phyloP scores from a whole-genome alignment of 139 green algal species.

The Picochlorum sp. region DNA sequence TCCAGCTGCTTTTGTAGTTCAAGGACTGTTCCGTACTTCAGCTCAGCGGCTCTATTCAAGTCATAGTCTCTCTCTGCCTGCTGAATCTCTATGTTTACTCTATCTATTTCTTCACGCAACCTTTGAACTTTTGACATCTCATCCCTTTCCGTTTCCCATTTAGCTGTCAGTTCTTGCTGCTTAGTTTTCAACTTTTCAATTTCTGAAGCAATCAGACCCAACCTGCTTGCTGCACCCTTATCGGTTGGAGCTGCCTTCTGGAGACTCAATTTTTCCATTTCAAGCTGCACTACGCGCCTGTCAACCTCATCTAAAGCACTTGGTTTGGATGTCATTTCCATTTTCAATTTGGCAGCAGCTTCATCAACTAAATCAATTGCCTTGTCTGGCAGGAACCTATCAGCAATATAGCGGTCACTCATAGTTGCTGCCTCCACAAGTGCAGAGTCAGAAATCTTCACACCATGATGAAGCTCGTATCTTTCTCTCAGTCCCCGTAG shows the following conservation, averaged over 20 bases:
- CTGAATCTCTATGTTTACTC: slow-evolving; percentile 72
- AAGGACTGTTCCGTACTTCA: slow-evolving; percentile 96
- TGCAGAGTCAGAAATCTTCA: slow-evolving; percentile 89
- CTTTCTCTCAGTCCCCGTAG: slow-evolving; percentile 87
- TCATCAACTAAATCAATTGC: slow-evolving; percentile 96
- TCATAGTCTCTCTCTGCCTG: slow-evolving; percentile 91
- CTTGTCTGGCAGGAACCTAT: slow-evolving; percentile 88
- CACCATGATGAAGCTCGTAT: slow-evolving; percentile 97
- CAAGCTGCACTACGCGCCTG: slow-evolving; percentile 60
- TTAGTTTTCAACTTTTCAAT: slow-evolving; percentile 62
- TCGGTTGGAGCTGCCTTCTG: slow-evolving; percentile 56
- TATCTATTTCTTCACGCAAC: slow-evolving; percentile 90
- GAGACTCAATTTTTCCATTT: slow-evolving; percentile 90
- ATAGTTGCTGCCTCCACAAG: slow-evolving; percentile 90
- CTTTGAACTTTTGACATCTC: slow-evolving; percentile 66
- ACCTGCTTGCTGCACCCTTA: slow-evolving; percentile 43
- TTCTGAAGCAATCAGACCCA: slow-evolving; percentile 65
- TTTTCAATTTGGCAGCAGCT: slow-evolving; percentile 94
- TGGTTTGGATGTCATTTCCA: slow-evolving; percentile 99
- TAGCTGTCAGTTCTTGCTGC: slow-evolving; percentile 57
- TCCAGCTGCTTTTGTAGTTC: slow-evolving; percentile 77
- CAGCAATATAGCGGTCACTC: slow-evolving; percentile 89
- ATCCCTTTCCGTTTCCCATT: slow-evolving; percentile 66
- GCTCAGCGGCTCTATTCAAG: slow-evolving; percentile 85
- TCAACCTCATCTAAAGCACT: slow-evolving; percentile 90